Conservation (phyloP, 2,329 filamentous ascomycete species). For the Ophiostoma ulmi region DNA sequence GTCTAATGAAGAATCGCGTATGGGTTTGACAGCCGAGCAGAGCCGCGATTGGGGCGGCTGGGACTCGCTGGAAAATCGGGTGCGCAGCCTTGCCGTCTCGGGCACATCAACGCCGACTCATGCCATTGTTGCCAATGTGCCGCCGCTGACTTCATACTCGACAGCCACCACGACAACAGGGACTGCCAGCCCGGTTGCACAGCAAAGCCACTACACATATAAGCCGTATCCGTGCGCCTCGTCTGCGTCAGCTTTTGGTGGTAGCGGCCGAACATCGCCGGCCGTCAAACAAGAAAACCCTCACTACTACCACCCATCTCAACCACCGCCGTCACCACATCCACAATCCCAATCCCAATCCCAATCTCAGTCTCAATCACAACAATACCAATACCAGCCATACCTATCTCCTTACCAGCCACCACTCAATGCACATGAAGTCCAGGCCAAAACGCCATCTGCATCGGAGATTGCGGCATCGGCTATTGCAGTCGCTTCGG, state of each 20-base stretch:
- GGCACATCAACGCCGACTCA: conserved; percentile 30
- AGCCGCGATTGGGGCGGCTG: conserved; percentile 73
- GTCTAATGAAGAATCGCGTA: conserved; percentile 45
- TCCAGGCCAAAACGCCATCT: background rate
- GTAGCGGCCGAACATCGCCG: background rate
- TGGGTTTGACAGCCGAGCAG: conserved; percentile 52
- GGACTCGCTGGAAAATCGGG: conserved; percentile 63
- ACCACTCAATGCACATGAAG: background rate
- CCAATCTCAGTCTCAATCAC: background rate
- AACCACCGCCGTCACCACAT: background rate
- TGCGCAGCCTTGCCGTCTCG: conserved; percentile 49
- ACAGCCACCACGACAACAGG: conserved; percentile 12
- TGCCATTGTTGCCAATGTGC: conserved; percentile 25
- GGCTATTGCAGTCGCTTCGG: background rate
- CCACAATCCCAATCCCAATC: background rate
- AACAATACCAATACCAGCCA: background rate
- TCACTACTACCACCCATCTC: conserved; percentile 22
- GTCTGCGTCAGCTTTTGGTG: conserved; percentile 19
- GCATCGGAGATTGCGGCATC: background rate
- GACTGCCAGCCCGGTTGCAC: conserved; percentile 16
- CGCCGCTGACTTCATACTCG: conserved; percentile 17
- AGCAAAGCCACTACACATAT: conserved; percentile 20
- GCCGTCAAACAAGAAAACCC: background rate
- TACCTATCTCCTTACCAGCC: background rate
- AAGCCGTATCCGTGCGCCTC: conserved; percentile 19